Evolutionary conservation across 805 yeast genomes (phyloP).

Genomic region (Kodamaea kakaduensis): DNA sequence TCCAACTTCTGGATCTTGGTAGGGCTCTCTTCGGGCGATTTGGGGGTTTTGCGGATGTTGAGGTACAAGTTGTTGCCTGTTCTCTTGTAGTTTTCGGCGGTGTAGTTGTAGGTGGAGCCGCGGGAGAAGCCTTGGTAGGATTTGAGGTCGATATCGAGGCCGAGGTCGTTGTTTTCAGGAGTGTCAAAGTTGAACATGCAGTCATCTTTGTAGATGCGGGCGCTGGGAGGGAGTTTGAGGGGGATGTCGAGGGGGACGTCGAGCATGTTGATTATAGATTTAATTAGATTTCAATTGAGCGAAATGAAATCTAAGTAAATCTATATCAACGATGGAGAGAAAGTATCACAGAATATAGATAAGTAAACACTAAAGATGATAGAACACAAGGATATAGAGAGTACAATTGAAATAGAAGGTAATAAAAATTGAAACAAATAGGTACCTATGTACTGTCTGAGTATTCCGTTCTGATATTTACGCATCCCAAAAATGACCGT

Average conservation of each 20-base stretch:
- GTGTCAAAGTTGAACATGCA: constrained; percentile 84
- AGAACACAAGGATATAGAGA: no score
- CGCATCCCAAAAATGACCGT: no score
- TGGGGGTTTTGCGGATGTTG: constrained; percentile 52
- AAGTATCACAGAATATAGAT: no score
- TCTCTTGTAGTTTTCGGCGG: constrained; percentile 50
- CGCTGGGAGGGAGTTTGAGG: constrained; percentile 15
- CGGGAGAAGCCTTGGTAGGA: constrained; percentile 72
- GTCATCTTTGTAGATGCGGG: constrained; percentile 74
- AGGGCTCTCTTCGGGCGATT: constrained; percentile 35
- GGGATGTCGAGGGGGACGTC: constrained; percentile 18
- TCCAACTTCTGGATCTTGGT: constrained; percentile 43
- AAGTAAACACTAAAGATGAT: no score
- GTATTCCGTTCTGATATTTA: no score
- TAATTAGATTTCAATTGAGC: no score
- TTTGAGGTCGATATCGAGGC: constrained; percentile 70
- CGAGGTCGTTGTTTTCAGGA: constrained; percentile 44
- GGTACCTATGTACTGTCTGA: no score
- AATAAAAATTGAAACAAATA: no score
- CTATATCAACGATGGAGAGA: no score
- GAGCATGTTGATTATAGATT: constrained; percentile 3
- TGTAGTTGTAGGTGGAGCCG: constrained; percentile 40
- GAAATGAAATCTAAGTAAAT: no score
- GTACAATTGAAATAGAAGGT: no score
- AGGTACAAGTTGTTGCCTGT: constrained; percentile 56